These are phyloP conservation scores for Xylaria multiplex DNA, from an alignment of 2,329 filamentous ascomycete genomes.

Conservation along the genomic window DNA sequence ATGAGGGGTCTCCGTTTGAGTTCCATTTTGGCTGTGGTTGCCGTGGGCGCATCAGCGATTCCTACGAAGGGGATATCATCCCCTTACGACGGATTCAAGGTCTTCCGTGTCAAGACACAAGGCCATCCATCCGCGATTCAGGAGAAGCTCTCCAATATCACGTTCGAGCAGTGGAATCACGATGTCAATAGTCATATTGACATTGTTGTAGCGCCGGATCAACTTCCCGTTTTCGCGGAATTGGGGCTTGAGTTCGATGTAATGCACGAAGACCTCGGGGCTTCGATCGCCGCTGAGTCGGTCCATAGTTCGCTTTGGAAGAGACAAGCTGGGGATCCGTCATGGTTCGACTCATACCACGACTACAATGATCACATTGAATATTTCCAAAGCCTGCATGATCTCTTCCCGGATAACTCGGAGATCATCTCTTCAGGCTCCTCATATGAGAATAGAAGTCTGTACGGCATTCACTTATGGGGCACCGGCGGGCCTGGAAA, in stretches of 20 bases:
- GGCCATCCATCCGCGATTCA: conserved; percentile 52
- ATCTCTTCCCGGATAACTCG: conserved; percentile 56
- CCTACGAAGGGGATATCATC: conserved; percentile 34
- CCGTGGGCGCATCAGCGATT: conserved; percentile 13
- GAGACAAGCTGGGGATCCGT: conserved; percentile 44
- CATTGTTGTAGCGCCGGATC: conserved; percentile 47
- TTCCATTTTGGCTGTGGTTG: background rate
- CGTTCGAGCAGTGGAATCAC: conserved; percentile 42
- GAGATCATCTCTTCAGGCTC: conserved; percentile 58
- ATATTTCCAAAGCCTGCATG: conserved; percentile 57
- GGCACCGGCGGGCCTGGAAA: conserved; percentile 57
- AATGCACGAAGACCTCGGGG: conserved; percentile 48
- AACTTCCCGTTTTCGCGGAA: conserved; percentile 45
- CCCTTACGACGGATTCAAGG: conserved; percentile 57
- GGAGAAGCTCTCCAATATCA: conserved; percentile 44
- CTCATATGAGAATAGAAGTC: conserved; percentile 59
- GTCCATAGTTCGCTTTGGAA: conserved; percentile 25
- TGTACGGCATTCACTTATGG: conserved; percentile 67
- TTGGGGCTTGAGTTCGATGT: conserved; percentile 48
- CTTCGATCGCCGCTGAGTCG: conserved; percentile 47
- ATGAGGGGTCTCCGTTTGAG: conserved; percentile 14
- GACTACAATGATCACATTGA: conserved; percentile 60
- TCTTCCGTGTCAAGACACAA: conserved; percentile 58
- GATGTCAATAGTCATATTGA: conserved; percentile 46
- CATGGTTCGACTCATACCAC: conserved; percentile 63